These are phyloP conservation scores for Nemania sp. DNA, from an alignment of 2,329 filamentous ascomycete genomes.

Conservation along the genomic window DNA sequence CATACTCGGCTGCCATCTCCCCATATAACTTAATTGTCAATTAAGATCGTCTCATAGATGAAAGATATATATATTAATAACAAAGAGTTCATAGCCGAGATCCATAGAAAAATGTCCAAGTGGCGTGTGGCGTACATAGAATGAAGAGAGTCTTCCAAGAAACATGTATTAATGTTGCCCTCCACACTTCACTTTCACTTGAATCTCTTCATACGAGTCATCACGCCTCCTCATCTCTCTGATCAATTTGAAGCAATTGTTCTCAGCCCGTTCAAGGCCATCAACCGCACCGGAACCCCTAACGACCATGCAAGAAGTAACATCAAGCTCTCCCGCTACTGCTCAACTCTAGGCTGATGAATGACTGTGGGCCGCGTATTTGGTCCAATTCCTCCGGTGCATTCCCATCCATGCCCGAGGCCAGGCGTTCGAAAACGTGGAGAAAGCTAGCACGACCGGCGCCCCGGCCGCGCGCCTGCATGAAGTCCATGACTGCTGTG, in stretches of 20 bases:
- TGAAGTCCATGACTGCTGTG: conserved; percentile 10
- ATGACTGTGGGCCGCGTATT: not conserved
- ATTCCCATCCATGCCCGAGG: conserved; percentile 4
- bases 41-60: too few species aligned
- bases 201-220: conserved; percentile 7
- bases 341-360: not conserved
- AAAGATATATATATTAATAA: too few species aligned
- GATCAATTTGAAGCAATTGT: not conserved
- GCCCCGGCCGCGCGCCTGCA: conserved; percentile 15
- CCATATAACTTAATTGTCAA: too few species aligned
- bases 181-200: conserved; percentile 21
- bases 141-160: not conserved
- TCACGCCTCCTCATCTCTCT: conserved; percentile 6
- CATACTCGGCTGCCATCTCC: too few species aligned
- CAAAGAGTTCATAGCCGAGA: too few species aligned
- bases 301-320: not conserved
- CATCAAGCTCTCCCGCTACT: not conserved
- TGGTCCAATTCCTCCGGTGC: not conserved
- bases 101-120: too few species aligned
- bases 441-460: conserved; percentile 11
- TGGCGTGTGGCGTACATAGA: too few species aligned
- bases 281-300: not conserved
- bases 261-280: not conserved
- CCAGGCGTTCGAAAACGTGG: not conserved
- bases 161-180: not conserved